Base-by-base conservation (phyloP, 2,329 filamentous ascomycete genomes). In the Hypoxylon sp. region DNA sequence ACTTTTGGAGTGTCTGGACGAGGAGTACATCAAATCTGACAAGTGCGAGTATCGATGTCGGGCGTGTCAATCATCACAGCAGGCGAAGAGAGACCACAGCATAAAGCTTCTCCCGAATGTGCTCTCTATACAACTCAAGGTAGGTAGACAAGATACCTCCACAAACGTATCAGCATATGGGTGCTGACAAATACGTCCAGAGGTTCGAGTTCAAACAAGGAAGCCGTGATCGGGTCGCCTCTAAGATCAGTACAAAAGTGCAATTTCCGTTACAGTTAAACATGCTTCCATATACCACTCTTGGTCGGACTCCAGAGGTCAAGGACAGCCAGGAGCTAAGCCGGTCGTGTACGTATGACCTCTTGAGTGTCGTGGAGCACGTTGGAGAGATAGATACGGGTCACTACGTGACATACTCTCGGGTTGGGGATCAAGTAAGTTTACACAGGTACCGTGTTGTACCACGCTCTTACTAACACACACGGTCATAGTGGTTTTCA, bases 121-220 rank as follows among this genome's bases (percentile, higher is more conserved):
- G 6, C 80, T 98, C 22, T 93, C 93, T 28, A 92, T 98, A 74
- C 94, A 98, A 73, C 84, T 98, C 39, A 98, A 98, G 86, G 92
- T 93, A 77, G 62, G 79, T 72, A 43, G 15, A 13, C 24, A 4
- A n/a, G 49, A 22, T 53, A 22, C n/a, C 4, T 20, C 43, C 50
- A 46, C 17, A 39, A 10, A 19, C 53, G n/a, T 28, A 19, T 28
- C 19, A 6, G 1, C 10, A 7, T 4, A 34, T 20, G 19, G 20
- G 26, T 30, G 13, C 58, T 61, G 28, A 65, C 24, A 19, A 30
- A 17, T 47, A 24, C 52, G 1, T 15, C 24, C 49, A 88, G 85
- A 79, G 85, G 44, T 93, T 95, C 77, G 91, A 96, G 79, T 92
- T 93, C 76, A 87, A 85, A 65, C 85, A 87, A 70, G 85, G 85